Base-by-base conservation (phyloP, 2,329 filamentous ascomycete species). In the Pyrenophora teres region DNA sequence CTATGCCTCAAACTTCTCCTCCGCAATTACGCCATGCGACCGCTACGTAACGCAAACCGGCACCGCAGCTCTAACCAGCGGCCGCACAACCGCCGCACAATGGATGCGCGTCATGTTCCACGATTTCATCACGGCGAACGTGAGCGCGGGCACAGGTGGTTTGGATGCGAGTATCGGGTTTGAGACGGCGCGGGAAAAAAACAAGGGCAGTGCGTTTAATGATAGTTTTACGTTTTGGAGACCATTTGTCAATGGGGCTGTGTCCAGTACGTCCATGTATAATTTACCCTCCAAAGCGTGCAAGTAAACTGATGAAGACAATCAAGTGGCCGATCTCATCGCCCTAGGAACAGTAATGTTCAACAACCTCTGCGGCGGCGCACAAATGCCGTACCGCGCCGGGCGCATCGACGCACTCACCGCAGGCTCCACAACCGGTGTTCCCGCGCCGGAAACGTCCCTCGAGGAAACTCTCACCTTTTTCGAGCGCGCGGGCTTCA, bases 51-150 rank as follows among this genome's bases (percentile, higher is more conserved):
- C 52, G 32, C 52, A 55, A n/a, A 43, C 33, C 7, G 48, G 48
- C 2, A 47, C 43, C 2, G 50, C 47, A 2, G 48, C 51, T 12
- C 51, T 38, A 2, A 55, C 48, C 9, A 40, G 56, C n/a, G 56
- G 50, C 8, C 46, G 50, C 36, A 53, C 46, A 5, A 53, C 50
- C 0, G 46, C 64, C 12, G 64, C 63, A 6, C 65, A 65, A 43
- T 67, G 67, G 61, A 57, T 69, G 25, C 57, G 67, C 2, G 65
- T 62, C 15, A 57, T 66, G 25, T 71, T 71, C 40, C 69, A 71
- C 37, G 69, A 71, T 43, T 67, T 68, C 37, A 56, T 65, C 3
- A 66, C 66, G 3, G 61, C 62, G 13, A 48, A 69, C 35, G 54
- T 59, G 4, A 49, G 42, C 8, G 56, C 57, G 7, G 68, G 67